A percentile compares a stretch with the other conserved stretches of the same genome.
These are phyloP conservation scores for Prunella vulgaris DNA, from an alignment of 257 asterid genomes.

Conservation along the genomic window DNA sequence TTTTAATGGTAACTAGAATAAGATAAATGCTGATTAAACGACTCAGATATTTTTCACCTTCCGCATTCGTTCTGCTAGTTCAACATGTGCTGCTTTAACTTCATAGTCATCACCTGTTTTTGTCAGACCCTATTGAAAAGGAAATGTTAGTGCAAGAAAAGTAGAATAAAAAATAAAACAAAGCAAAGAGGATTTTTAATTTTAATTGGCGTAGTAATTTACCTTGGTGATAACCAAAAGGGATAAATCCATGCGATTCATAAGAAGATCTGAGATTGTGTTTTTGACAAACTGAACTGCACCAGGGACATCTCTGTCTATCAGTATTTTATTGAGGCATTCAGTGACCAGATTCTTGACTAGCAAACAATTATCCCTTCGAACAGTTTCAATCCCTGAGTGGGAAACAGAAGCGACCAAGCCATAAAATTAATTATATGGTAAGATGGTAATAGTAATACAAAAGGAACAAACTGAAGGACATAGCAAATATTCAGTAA, in stretches of 20 bases:
- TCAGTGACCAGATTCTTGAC: conserved; percentile 89
- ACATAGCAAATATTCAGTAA: conserved; percentile 14
- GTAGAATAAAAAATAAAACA: neutral
- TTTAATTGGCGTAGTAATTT: conserved; percentile 3
- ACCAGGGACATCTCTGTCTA: conserved; percentile 90
- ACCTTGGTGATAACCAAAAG: conserved; percentile 98
- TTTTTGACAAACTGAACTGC: conserved; percentile 93
- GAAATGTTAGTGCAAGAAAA: conserved; percentile 23
- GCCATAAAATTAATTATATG: neutral
- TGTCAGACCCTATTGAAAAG: conserved; percentile 71
- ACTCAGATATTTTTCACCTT: conserved; percentile 48
- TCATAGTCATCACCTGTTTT: conserved; percentile 97
- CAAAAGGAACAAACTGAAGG: conserved; percentile 4
- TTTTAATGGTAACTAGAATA: neutral
- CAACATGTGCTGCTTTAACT: conserved; percentile 97
- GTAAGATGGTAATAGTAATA: neutral
- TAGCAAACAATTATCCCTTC: conserved; percentile 94
- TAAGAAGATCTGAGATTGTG: conserved; percentile 92
- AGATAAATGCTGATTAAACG: neutral
- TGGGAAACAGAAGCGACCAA: conserved; percentile 15
- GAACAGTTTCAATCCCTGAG: conserved; percentile 93
- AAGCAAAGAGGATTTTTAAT: neutral
- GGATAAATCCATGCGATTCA: conserved; percentile 98
- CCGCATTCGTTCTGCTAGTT: conserved; percentile 99
- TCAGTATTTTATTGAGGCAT: conserved; percentile 88